phyloP scores from a whole-genome alignment of 73 alveolate genomes.

The Stentor coeruleus region DNA sequence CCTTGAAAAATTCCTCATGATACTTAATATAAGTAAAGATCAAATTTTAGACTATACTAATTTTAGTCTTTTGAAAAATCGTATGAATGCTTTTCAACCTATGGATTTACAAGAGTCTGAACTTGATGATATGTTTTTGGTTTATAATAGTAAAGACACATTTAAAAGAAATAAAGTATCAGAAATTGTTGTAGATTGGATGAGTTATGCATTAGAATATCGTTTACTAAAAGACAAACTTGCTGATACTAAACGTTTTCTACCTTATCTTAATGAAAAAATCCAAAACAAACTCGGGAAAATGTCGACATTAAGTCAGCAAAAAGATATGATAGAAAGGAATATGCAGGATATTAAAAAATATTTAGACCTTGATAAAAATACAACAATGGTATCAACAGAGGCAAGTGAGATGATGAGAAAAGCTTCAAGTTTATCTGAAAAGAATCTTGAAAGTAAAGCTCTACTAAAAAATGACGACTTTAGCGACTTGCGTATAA shows the following conservation, averaged over 20 bases:
- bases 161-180: not conserved
- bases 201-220: not conserved
- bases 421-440: not conserved
- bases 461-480: not conserved
- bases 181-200: not conserved
- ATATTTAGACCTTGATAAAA: too few species aligned
- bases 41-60: too few species aligned
- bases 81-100: not conserved
- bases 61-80: not conserved
- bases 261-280: not conserved
- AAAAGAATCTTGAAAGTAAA: not conserved
- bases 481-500: not conserved
- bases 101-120: not conserved
- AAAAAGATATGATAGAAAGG: not conserved
- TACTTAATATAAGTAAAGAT: not conserved
- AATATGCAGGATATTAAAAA: not conserved
- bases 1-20: not conserved
- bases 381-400: not conserved
- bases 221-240: too few species aligned
- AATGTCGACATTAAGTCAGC: not conserved
- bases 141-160: not conserved
- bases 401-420: not conserved
- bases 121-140: not conserved
- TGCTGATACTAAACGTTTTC: not conserved
- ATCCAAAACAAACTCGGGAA: not conserved